Evolutionary conservation across 441 rosid genomes (phyloP).

Genomic region (Bruguiera hainesii): DNA sequence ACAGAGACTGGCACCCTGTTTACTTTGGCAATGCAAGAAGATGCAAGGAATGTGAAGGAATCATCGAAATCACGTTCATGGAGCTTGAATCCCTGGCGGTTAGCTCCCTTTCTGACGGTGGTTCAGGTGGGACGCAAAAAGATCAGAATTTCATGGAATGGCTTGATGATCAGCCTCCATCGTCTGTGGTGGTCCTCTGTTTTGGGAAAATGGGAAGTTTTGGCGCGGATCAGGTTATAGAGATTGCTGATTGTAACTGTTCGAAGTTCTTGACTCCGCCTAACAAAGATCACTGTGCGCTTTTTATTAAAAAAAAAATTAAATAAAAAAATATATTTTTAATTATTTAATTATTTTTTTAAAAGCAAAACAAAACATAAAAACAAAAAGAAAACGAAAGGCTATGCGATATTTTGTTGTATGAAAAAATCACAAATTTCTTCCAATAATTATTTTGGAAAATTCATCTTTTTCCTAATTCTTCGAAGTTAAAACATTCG

Average conservation of each 20-base stretch:
- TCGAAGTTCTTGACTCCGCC: too few relatives aligned
- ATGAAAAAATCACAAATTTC: too few relatives aligned
- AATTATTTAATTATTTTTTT: too few relatives aligned
- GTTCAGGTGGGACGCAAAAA: neutral
- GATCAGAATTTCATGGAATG: constrained; percentile 31
- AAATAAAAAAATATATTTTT: too few relatives aligned
- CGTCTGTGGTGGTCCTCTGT: constrained; percentile 59
- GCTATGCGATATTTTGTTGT: too few relatives aligned
- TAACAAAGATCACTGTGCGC: too few relatives aligned
- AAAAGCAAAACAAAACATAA: too few relatives aligned
- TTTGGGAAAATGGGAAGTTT: constrained; percentile 68
- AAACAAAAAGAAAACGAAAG: too few relatives aligned
- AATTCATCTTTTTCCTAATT: too few relatives aligned
- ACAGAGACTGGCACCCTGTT: neutral
- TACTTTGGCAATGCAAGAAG: neutral
- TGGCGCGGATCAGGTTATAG: constrained; percentile 38
- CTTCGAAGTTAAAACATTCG: neutral
- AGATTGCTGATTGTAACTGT: constrained; percentile 27
- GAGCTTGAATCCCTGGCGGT: constrained; percentile 42
- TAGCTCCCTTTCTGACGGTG: neutral
- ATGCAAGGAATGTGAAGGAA: constrained; percentile 31
- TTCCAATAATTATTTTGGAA: too few relatives aligned
- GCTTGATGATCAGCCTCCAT: constrained; percentile 47
- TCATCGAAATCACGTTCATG: constrained; percentile 39
- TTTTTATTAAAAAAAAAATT: too few relatives aligned